Percentiles rank a stretch among this genome's conserved stretches.
Conservation (phyloP, 768 basidiomycete genomes). For the Leccinum rimulosum region DNA sequence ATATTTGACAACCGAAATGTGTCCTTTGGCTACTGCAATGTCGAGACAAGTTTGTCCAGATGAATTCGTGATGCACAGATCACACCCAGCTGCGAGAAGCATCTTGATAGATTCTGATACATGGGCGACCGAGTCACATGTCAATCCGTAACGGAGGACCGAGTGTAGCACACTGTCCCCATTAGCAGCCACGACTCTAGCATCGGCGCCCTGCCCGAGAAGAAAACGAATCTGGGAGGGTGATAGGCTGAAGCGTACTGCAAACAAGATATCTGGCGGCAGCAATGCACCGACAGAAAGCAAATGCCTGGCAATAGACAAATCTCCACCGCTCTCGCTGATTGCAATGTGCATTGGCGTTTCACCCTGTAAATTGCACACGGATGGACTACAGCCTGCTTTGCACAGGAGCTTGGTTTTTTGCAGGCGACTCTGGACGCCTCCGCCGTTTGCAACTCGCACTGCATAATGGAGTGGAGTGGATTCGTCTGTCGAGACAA, state of each 20-base stretch:
- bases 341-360: background rate
- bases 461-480: background rate
- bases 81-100: background rate
- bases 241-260: too few species aligned
- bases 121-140: background rate
- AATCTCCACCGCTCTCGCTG: accelerated
- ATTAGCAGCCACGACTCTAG: background rate
- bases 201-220: background rate
- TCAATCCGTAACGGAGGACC: accelerated
- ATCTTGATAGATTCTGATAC: background rate
- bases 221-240: background rate
- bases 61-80: background rate
- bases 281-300: background rate
- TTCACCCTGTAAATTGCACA: background rate
- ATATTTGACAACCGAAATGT: background rate
- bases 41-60: background rate
- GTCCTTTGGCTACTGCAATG: background rate
- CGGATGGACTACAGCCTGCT: background rate
- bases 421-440: background rate
- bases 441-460: background rate
- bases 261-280: background rate
- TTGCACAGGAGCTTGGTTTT: background rate
- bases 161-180: background rate
- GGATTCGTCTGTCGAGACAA: background rate
- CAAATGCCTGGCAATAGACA: background rate